phyloP scores from a whole-genome alignment of 73 alveolate species.

The Blepharisma stoltei region DNA sequence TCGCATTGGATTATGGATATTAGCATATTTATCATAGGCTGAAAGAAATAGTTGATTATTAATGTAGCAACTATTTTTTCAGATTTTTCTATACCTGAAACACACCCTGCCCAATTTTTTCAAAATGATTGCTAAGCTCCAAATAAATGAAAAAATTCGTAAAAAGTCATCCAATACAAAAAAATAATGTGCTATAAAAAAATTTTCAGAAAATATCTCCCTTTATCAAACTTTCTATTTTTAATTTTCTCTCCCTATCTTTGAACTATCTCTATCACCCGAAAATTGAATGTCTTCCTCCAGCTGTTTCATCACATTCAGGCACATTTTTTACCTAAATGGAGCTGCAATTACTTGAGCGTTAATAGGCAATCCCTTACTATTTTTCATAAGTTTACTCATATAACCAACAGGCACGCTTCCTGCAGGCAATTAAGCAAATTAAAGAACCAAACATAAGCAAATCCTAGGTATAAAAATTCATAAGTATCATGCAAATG shows the following conservation, averaged over 20 bases:
- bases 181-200: too few relatives aligned
- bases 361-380: conserved; percentile 66
- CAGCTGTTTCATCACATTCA: conserved; percentile 57
- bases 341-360: conserved; percentile 53
- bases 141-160: too few relatives aligned
- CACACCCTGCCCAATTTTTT: too few relatives aligned
- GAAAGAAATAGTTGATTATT: background rate
- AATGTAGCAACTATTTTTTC: background rate
- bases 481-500: background rate
- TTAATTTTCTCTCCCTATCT: too few relatives aligned
- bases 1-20: background rate
- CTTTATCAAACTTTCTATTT: too few relatives aligned
- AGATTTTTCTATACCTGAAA: too few relatives aligned
- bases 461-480: background rate
- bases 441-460: background rate
- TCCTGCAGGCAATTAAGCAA: background rate
- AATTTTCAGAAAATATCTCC: too few relatives aligned
- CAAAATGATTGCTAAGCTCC: too few relatives aligned
- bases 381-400: conserved; percentile 33
- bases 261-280: background rate
- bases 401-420: background rate
- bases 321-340: conserved; percentile 52
- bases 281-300: conserved; percentile 43
- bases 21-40: background rate
- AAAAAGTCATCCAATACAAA: too few relatives aligned